phyloP scores from a whole-genome alignment of 179 eudicot species.

The Amaranthus tricolor region DNA sequence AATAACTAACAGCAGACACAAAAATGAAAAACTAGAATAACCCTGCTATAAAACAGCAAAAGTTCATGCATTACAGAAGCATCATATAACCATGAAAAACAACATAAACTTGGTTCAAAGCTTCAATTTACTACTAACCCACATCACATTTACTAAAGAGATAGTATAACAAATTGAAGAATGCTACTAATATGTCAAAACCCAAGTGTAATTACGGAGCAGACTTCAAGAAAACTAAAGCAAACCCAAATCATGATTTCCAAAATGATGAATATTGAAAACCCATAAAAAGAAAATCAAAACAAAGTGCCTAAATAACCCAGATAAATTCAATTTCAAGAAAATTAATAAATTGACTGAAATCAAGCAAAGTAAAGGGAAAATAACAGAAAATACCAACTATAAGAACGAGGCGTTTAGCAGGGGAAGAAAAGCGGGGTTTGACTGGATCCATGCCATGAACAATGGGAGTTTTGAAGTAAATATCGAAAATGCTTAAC shows the following conservation, averaged over 20 bases:
- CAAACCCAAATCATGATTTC: neutral
- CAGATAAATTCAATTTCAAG: neutral
- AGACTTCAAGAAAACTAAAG: neutral
- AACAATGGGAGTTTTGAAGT: constrained; percentile 91
- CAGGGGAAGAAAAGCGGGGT: constrained; percentile 75
- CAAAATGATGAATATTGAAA: neutral
- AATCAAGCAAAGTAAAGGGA: neutral
- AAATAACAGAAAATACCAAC: constrained; percentile 42
- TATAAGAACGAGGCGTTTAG: constrained; percentile 82
- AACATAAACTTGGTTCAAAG: neutral
- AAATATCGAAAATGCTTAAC: constrained; percentile 95
- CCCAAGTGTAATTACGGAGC: neutral
- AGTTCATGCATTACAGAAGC: neutral
- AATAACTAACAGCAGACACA: neutral
- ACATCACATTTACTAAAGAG: neutral
- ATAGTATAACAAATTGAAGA: neutral
- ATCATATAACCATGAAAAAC: neutral
- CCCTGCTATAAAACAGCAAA: neutral
- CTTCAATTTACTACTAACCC: neutral
- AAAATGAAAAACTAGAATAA: neutral
- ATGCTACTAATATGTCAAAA: neutral
- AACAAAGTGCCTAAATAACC: neutral
- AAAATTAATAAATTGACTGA: no score
- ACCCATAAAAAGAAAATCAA: neutral
- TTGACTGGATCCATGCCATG: constrained; percentile 95